Conservation (phyloP, 2,329 filamentous ascomycete genomes). For the Aspergillus hortae region DNA sequence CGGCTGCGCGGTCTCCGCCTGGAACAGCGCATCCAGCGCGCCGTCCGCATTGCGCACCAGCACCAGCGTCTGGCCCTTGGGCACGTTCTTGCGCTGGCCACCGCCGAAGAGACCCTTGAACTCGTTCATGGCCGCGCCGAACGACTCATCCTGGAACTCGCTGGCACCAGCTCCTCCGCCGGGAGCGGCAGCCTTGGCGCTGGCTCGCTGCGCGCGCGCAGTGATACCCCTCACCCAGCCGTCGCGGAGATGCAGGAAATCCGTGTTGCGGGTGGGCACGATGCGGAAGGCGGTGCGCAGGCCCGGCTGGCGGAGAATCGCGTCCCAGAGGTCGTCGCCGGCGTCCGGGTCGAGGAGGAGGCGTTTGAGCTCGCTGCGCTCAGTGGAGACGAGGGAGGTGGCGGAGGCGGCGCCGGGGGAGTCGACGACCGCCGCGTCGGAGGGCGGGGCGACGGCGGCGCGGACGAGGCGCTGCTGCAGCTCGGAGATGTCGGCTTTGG, state of each 20-base stretch:
- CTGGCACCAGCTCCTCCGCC: conserved; percentile 3
- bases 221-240: conserved; percentile 85
- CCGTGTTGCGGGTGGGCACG: conserved; percentile 86
- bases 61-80: conserved; percentile 75
- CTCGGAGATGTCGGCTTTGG: conserved; percentile 74
- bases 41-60: conserved; percentile 66
- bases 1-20: conserved; percentile 46
- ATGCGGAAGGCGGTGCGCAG: conserved; percentile 79
- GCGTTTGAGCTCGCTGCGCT: conserved; percentile 70
- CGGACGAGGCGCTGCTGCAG: conserved; percentile 75
- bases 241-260: conserved; percentile 88
- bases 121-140: conserved; percentile 68
- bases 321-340: conserved; percentile 71
- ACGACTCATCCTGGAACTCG: conserved; percentile 67
- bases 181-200: conserved; percentile 42
- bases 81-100: conserved; percentile 62
- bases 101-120: conserved; percentile 83
- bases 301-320: conserved; percentile 62
- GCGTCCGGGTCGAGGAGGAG: conserved; percentile 66
- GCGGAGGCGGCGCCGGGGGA: conserved; percentile 60
- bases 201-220: conserved; percentile 60
- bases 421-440: conserved; percentile 15
- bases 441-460: conserved; percentile 52
- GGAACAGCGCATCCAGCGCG: conserved; percentile 63
- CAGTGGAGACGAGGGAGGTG: conserved; percentile 75